These are phyloP conservation scores for Kokia cookei DNA, from an alignment of 441 rosid species.

Conservation along the genomic window DNA sequence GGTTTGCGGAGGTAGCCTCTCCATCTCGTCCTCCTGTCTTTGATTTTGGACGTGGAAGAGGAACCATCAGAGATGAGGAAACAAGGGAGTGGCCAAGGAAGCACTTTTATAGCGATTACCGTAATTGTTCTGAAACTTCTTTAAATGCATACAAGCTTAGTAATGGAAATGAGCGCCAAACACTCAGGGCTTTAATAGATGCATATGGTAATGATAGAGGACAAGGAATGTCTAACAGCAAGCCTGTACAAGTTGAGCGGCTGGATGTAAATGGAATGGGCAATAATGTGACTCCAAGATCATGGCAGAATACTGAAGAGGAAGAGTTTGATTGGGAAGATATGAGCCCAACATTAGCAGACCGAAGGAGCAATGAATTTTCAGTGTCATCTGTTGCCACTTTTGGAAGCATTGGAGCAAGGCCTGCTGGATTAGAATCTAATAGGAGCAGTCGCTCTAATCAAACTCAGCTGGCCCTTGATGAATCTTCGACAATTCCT, in stretches of 20 bases:
- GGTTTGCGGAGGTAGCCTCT: conserved; percentile 51
- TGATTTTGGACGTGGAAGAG: conserved; percentile 51
- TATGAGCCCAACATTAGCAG: conserved; percentile 81
- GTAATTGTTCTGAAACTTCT: conserved; percentile 31
- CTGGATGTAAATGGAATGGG: conserved; percentile 48
- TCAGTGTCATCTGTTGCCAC: conserved; percentile 44
- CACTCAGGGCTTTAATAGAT: conserved; percentile 84
- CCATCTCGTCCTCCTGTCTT: conserved; percentile 50
- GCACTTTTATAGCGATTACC: conserved; percentile 34
- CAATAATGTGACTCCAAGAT: conserved; percentile 41
- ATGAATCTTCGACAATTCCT: conserved; percentile 29
- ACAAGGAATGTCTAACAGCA: conserved; percentile 34
- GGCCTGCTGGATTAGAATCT: conserved; percentile 38
- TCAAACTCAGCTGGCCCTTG: conserved; percentile 33
- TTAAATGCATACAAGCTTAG: conserved; percentile 18
- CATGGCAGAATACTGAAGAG: conserved; percentile 98
- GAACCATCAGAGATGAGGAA: conserved; percentile 46
- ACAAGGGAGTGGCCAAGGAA: conserved; percentile 55
- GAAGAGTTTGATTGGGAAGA: conserved; percentile 99
- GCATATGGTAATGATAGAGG: conserved; percentile 90
- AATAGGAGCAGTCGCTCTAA: conserved; percentile 36
- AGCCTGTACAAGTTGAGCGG: conserved; percentile 36
- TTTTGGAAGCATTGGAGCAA: conserved; percentile 37
- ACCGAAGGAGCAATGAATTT: conserved; percentile 45
- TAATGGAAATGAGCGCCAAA: conserved; percentile 59